These are phyloP conservation scores for Cryptosporidium andersoni DNA, from an alignment of 169 alveolate species.

Conservation along the genomic window DNA sequence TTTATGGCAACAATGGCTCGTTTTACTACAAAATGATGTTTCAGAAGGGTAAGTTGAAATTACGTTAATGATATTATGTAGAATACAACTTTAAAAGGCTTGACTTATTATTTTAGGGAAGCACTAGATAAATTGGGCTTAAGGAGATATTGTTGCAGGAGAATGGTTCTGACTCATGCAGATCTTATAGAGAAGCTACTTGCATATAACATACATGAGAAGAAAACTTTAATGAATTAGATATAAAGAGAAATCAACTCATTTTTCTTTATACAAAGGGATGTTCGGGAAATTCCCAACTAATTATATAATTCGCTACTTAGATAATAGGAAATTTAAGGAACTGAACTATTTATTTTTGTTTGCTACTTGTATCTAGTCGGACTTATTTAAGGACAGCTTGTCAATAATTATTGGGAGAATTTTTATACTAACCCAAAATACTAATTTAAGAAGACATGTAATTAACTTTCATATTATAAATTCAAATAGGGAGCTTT, in stretches of 20 bases:
- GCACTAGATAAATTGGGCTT: constrained; percentile 93
- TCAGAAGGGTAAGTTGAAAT: constrained; percentile 84
- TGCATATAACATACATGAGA: constrained; percentile 89
- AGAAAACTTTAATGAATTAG: constrained; percentile 41
- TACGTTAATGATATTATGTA: not conserved
- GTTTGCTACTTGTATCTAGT: too few relatives aligned
- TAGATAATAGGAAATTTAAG: too few relatives aligned
- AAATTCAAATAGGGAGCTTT: not conserved
- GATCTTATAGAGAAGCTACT: constrained; percentile 96
- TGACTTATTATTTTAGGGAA: constrained; percentile 77
- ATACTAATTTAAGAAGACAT: not conserved
- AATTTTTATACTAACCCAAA: constrained; percentile 56
- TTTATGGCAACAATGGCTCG: constrained; percentile 95
- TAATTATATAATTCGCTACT: not conserved
- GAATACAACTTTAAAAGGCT: not conserved
- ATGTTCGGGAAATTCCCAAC: not conserved
- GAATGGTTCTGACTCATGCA: constrained; percentile 98
- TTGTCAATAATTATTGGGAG: constrained; percentile 19
- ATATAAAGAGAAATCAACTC: not conserved
- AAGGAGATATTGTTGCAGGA: constrained; percentile 91
- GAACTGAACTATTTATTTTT: too few relatives aligned
- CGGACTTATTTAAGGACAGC: not conserved
- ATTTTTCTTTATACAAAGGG: not conserved
- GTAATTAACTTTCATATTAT: not conserved
- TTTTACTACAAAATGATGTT: constrained; percentile 87